A percentile compares a stretch with the other conserved stretches of the same genome.
These are phyloP conservation scores for Gastrodia elata DNA, from an alignment of 106 monocot genomes.

Conservation along the genomic window DNA sequence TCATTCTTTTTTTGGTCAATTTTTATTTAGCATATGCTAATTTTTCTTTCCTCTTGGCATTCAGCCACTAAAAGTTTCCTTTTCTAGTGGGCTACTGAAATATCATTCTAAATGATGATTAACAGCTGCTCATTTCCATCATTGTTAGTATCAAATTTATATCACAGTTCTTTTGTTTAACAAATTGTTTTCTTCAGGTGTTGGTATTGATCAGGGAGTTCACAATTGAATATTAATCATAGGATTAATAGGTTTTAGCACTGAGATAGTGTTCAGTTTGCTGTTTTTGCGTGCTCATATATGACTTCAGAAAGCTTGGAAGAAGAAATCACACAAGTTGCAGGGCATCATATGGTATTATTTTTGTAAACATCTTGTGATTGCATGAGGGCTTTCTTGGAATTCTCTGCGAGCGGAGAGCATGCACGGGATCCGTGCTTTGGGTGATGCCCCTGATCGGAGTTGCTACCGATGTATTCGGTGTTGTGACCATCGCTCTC, in stretches of 20 bases:
- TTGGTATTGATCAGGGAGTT: not conserved
- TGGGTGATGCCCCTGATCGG: constrained; percentile 51
- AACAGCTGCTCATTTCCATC: not conserved
- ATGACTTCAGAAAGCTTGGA: no score
- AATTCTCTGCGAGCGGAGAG: constrained; percentile 35
- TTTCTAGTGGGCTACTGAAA: not conserved
- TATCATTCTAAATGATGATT: not conserved
- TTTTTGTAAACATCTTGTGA: not conserved
- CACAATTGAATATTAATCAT: not conserved
- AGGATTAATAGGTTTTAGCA: not conserved
- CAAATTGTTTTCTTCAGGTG: not conserved
- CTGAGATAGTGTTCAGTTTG: not conserved
- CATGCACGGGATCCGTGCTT: constrained; percentile 35
- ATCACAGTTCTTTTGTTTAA: not conserved
- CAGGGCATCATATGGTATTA: not conserved
- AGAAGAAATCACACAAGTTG: not conserved
- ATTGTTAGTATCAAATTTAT: not conserved
- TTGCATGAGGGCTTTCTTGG: constrained; percentile 1
- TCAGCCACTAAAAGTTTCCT: not conserved
- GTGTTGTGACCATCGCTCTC: constrained; percentile 47
- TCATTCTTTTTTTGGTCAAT: not conserved
- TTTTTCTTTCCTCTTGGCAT: not conserved
- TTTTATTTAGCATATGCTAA: not conserved
- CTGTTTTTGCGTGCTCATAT: not conserved
- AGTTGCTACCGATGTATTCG: constrained; percentile 44